Evolutionary conservation across 306 rosid genomes (phyloP), one percentile per base, ranked within the genome.

Genomic region (Medicago ruthenica): DNA sequence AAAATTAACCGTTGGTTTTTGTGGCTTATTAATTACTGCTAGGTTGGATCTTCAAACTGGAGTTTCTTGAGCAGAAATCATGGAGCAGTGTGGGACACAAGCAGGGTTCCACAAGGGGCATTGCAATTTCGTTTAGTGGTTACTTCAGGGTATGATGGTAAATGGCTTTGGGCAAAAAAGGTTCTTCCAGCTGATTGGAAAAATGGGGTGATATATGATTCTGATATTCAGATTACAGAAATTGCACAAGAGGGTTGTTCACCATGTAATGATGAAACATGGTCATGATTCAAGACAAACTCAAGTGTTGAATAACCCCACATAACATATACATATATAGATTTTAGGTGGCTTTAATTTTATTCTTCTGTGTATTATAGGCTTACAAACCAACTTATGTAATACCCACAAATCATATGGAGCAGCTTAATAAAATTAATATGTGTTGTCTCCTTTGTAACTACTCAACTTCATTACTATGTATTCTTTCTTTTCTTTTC

Each of bases 31-130:
- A 41, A 41, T 42, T 41, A 42, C 22, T 48, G 21, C 3, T 62
- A 89, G 91, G 89, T 90, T 50, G 97, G 90, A 58, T 86, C 93
- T 14, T 63, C 96, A 20, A 83, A 89, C 0, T 91, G 94, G 98
- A 34, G 83, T 9, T 88, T 42, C 81, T 6, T 94, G 86, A 86
- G 78, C 13, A 79, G 96, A 65, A 92, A 66, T 8, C 17, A 86
- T 41, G 98, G 98, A 9, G 96, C 96, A 0, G 82, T 90, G 20
- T 94, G 98, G 98, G 93, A 90, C 69, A 92, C 96, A 1, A 88
- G 83, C 14, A 82, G 85, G 80, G 95, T 90, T 9, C 97, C 98
- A 0, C 16, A 45, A 9, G 98, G 96, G n/a, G 76, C 88, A 18
- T 57, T 95, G 84, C 96, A 95, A 24, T 81, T 95, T 37, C 63